These are phyloP conservation scores for Colletotrichum horii DNA, from an alignment of 2,329 filamentous ascomycete species.

Conservation along the genomic window DNA sequence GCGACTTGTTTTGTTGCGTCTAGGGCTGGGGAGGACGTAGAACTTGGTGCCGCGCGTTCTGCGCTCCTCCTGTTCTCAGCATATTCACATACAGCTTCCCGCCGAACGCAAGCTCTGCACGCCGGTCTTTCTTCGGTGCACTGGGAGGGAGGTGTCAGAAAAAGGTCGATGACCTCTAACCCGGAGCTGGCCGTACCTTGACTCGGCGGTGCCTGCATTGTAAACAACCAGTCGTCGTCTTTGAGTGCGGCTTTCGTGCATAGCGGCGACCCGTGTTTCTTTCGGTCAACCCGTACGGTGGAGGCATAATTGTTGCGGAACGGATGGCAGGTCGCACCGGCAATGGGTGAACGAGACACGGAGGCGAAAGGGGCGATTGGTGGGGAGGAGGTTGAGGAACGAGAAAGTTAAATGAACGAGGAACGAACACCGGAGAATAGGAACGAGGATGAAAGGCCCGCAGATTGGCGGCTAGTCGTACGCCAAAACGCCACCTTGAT, in stretches of 20 bases:
- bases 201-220: conserved; percentile 21
- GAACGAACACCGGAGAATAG: conserved; percentile 7
- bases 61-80: not conserved
- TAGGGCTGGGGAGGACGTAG: not conserved
- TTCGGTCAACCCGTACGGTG: not conserved
- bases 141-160: not conserved
- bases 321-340: not conserved
- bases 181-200: conserved; percentile 11
- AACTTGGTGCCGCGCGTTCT: too few species aligned
- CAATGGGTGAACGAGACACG: not conserved
- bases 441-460: conserved; percentile 23
- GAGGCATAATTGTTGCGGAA: not conserved
- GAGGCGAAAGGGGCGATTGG: not conserved
- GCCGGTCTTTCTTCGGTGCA: conserved; percentile 20
- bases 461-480: not conserved
- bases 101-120: conserved; percentile 16
- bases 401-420: not conserved
- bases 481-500: not conserved
- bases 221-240: conserved; percentile 17
- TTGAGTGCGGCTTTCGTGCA: conserved; percentile 16
- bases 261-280: not conserved
- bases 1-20: too few species aligned
- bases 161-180: not conserved
- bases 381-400: not conserved
- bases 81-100: conserved; percentile 7